Evolutionary conservation across 2,329 filamentous ascomycete genomes (phyloP).

Genomic region (Beauveria asiatica): DNA sequence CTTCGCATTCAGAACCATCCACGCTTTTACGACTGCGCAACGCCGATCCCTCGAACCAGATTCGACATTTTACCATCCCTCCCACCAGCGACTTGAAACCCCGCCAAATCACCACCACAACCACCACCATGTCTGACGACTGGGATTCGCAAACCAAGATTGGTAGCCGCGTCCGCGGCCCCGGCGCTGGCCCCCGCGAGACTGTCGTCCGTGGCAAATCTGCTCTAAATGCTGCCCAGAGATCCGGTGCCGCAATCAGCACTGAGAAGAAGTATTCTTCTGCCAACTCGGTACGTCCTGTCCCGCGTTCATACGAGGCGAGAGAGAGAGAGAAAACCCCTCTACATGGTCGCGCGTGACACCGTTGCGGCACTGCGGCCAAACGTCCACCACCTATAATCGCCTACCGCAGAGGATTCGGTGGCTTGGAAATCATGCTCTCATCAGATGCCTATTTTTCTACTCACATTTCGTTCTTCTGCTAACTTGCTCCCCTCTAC

Average conservation of each 20-base stretch:
- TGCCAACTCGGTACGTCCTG: conserved; percentile 65
- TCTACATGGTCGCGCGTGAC: background rate
- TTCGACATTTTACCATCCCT: too few relatives aligned
- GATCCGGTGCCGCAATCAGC: conserved; percentile 63
- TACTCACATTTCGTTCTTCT: background rate
- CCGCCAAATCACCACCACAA: conserved; percentile 27
- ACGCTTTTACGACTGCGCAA: background rate
- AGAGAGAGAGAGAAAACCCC: background rate
- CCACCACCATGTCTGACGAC: conserved; percentile 48
- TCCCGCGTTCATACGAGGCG: background rate
- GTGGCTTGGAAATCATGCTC: background rate
- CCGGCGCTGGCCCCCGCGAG: conserved; percentile 62
- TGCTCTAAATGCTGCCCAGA: conserved; percentile 82
- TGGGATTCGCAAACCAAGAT: conserved; percentile 92
- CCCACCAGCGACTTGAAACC: background rate
- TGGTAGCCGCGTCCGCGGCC: conserved; percentile 70
- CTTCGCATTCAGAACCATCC: background rate
- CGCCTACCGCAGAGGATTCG: background rate
- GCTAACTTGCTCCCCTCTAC: background rate
- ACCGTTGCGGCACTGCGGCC: background rate
- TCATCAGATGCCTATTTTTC: background rate
- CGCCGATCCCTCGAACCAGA: conserved; percentile 7
- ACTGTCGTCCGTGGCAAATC: conserved; percentile 78
- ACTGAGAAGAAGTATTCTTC: conserved; percentile 87
- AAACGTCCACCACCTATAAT: background rate